Evolutionary conservation across 176 grass and related monocot genomes (phyloP), one percentile per base, ranked within the genome.

Genomic region (Thalia dealbata): DNA sequence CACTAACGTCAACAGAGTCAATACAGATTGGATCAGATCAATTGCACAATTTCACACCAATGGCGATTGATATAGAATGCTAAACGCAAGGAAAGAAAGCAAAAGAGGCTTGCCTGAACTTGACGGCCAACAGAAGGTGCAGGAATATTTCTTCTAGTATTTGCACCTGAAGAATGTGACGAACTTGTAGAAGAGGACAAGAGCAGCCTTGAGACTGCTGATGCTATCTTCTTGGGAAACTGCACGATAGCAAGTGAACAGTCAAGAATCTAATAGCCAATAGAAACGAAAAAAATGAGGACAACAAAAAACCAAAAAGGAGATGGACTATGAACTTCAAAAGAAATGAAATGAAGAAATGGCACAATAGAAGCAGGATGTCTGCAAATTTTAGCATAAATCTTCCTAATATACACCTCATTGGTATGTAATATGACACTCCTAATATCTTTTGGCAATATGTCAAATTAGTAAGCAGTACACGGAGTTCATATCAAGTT

Each of bases 141-240:
- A 23, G 67, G 64, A n/a, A 71, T 42, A 65, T 83, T 86, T 73
- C 89, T 77, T 15, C 78, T 69, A 71, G 86, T 30, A 81, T 70
- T 86, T 68, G 80, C 41, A 64, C 56, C 88, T 27, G 89, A 81
- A 9, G 82, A 28, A 6, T 69, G 81, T 79, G 80, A 23, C 69
- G 78, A 83, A 51, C 46, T 69, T 71, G 71, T 63, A 0, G 69
- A 64, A 38, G 80, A 73, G 70, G 89, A 56, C 35, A 78, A 42
- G 29, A 86, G 85, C 74, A 83, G 66, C 84, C 85, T 78, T 73
- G 85, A 79, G 16, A 91, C 82, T 78, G 82, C 66, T 83, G 82
- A 83, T 38, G 89, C 64, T 81, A 91, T 55, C 48, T 76, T 72
- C 67, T 76, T 65, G 27, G 85, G 89, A 21, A 88, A 38, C 89